A percentile compares a stretch with the other conserved stretches of the same genome.
Conservation (phyloP, 2,329 filamentous ascomycete species). For the Exophiala dermatitidis region DNA sequence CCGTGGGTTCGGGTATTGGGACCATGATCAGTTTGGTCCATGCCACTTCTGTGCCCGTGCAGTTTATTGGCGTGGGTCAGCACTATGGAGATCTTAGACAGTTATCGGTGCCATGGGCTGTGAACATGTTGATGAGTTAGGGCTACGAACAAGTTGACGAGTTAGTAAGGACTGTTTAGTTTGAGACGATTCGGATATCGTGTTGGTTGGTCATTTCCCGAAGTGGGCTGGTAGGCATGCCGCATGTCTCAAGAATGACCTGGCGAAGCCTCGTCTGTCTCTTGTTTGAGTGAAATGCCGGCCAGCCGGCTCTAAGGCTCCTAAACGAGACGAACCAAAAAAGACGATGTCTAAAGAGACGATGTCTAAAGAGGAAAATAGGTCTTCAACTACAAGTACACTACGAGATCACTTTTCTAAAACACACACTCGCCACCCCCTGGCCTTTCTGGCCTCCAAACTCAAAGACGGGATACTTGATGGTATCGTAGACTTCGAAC, state of each 20-base stretch:
- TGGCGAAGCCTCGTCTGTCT: no score
- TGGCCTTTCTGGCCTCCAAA: constrained; percentile 86
- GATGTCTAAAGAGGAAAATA: no score
- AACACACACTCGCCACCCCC: constrained; percentile 81
- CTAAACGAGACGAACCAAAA: no score
- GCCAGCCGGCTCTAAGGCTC: no score
- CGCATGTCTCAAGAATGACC: no score
- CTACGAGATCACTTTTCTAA: constrained; percentile 43
- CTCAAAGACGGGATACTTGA: constrained; percentile 77
- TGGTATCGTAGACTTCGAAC: constrained; percentile 57
- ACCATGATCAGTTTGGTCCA: constrained; percentile 96
- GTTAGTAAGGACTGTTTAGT: not conserved
- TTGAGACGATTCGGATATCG: no score
- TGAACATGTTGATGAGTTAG: constrained; percentile 38
- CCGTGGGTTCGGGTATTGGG: constrained; percentile 97
- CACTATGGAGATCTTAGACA: constrained; percentile 60
- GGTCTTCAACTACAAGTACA: no score
- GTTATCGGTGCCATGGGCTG: constrained; percentile 58
- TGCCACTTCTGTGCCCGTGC: constrained; percentile 89
- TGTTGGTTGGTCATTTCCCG: no score
- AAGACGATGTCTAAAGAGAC: no score
- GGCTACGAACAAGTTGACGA: not conserved
- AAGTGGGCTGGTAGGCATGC: no score
- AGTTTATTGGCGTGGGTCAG: constrained; percentile 74
- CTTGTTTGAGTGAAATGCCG: no score